Evolutionary conservation across 768 basidiomycete genomes (phyloP).

Genomic region (Leucogyrophana mollusca): DNA sequence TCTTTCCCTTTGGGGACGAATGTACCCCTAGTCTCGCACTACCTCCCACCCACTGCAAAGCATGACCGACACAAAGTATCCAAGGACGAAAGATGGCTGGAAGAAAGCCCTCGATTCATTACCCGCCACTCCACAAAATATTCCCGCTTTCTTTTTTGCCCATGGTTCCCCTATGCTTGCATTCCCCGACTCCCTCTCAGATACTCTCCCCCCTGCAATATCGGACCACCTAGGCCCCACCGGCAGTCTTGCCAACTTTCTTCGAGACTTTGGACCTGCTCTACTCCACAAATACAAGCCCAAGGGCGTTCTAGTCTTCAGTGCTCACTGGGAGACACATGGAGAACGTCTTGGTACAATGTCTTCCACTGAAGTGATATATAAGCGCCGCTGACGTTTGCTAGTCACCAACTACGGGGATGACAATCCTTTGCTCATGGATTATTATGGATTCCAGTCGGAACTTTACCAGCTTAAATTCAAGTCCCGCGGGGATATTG

Average conservation of each 20-base stretch:
- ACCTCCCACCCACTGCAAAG: too few species aligned
- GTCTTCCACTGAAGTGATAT: neutral
- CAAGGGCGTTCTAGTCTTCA: conserved; percentile 78
- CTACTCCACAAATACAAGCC: conserved; percentile 71
- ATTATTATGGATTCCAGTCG: conserved; percentile 69
- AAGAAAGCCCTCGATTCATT: conserved; percentile 50
- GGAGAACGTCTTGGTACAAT: conserved; percentile 57
- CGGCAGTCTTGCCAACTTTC: conserved; percentile 56
- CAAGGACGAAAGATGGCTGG: conserved; percentile 47
- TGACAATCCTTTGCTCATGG: conserved; percentile 71
- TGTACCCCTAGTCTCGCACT: too few species aligned
- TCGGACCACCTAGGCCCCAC: too few species aligned
- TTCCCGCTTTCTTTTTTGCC: conserved; percentile 76
- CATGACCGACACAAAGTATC: too few species aligned
- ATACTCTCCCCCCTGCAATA: conserved; percentile 14
- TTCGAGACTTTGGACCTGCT: conserved; percentile 63
- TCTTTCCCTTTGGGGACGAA: too few species aligned
- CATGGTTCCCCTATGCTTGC: conserved; percentile 64
- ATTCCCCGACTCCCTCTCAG: conserved; percentile 3
- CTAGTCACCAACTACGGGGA: conserved; percentile 77
- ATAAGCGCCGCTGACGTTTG: neutral
- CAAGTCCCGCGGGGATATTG: conserved; percentile 61
- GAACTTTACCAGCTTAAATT: conserved; percentile 64
- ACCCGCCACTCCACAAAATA: conserved; percentile 54
- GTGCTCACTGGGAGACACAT: conserved; percentile 77